Conservation (phyloP, 116 monocot species). For the Zostera marina region DNA sequence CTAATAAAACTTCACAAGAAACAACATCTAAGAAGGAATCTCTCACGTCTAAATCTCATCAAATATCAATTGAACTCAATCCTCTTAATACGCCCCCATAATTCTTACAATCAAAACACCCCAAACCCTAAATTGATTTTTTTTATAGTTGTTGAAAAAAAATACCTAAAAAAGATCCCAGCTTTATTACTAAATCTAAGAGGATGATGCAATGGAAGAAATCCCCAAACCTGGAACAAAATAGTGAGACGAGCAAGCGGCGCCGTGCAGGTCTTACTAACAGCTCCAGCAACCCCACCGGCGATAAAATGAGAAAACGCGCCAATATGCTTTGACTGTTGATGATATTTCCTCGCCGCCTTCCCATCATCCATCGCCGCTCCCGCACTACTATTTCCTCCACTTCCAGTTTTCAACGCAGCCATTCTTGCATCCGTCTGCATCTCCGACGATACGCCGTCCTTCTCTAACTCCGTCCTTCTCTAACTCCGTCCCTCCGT, state of each 20-base stretch:
- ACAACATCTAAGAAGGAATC: too few species aligned
- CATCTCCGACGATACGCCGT: too few species aligned
- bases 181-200: background rate
- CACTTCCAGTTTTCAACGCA: background rate
- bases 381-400: constrained; percentile 3
- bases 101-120: too few species aligned
- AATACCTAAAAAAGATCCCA: background rate
- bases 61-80: too few species aligned
- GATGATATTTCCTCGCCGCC: background rate
- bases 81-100: too few species aligned
- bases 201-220: background rate
- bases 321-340: constrained; percentile 24
- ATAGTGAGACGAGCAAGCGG: constrained; percentile 83
- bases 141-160: background rate
- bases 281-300: constrained; percentile 68
- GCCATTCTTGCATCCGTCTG: background rate
- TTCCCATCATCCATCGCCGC: background rate
- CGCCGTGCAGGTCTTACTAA: constrained; percentile 88
- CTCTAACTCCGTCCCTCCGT: too few species aligned
- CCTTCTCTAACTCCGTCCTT: too few species aligned
- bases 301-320: constrained; percentile 41
- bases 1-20: too few species aligned
- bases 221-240: constrained; percentile 27
- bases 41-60: too few species aligned
- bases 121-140: background rate